Conservation (phyloP, 1,284 basidiomycete genomes). For the Wolfiporia cocos region DNA sequence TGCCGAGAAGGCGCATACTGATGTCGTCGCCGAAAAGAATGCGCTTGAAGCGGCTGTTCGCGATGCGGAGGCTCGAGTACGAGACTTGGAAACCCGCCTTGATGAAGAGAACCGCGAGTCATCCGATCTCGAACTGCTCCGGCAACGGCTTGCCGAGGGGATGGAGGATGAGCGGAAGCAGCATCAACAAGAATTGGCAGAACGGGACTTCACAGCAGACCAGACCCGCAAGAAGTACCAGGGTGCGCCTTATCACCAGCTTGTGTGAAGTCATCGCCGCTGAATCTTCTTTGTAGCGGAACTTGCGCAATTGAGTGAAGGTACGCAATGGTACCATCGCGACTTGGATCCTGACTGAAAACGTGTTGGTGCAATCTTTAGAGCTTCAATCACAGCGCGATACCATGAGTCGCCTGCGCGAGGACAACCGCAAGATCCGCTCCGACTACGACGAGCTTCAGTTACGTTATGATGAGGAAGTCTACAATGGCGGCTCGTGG, state of each 20-base stretch:
- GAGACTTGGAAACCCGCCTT: slow-evolving; percentile 57
- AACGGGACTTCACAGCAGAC: slow-evolving; percentile 71
- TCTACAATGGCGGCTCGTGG: slow-evolving; percentile 74
- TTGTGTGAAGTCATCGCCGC: background rate
- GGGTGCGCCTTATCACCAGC: slow-evolving; percentile 34
- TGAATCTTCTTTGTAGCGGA: slow-evolving; percentile 40
- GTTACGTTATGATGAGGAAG: slow-evolving; percentile 70
- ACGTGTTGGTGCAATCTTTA: slow-evolving; percentile 20
- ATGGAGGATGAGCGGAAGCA: slow-evolving; percentile 74
- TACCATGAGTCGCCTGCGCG: slow-evolving; percentile 65
- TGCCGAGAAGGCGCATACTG: slow-evolving; percentile 53
- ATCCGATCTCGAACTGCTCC: slow-evolving; percentile 58
- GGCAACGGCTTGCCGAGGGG: slow-evolving; percentile 62
- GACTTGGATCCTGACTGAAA: background rate
- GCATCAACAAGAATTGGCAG: slow-evolving; percentile 69
- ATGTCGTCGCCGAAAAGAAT: slow-evolving; percentile 48
- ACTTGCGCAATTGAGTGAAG: slow-evolving; percentile 73
- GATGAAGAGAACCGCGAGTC: slow-evolving; percentile 65
- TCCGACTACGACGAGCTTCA: slow-evolving; percentile 77
- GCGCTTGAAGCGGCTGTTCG: slow-evolving; percentile 45
- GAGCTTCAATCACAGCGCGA: slow-evolving; percentile 76
- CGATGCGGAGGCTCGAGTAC: slow-evolving; percentile 47
- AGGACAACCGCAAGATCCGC: slow-evolving; percentile 74
- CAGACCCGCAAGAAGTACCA: slow-evolving; percentile 83
- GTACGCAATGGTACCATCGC: slow-evolving; percentile 26